Percentiles rank a stretch among this genome's conserved stretches.
Conservation (phyloP, 1,284 basidiomycete genomes). For the Boletellus deceptivus region DNA sequence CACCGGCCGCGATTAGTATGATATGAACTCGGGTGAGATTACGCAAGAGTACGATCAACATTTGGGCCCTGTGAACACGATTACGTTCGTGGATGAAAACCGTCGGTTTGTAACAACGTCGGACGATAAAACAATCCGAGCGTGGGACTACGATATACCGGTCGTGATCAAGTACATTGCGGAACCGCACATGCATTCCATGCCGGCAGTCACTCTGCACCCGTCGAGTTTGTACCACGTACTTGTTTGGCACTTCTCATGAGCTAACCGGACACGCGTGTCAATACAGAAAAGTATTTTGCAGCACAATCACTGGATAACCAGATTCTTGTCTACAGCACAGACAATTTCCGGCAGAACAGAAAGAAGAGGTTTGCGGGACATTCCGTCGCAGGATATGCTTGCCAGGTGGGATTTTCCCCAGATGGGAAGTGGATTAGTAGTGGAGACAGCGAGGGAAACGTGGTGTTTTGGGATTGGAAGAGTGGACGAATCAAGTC, state of each 20-base stretch:
- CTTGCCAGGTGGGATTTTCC: conserved; percentile 94
- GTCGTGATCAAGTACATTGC: conserved; percentile 99
- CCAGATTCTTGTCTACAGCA: conserved; percentile 94
- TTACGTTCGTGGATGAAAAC: conserved; percentile 97
- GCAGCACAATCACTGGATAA: conserved; percentile 98
- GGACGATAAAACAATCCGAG: conserved; percentile 98
- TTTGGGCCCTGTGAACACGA: conserved; percentile 96
- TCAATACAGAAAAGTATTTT: conserved; percentile 82
- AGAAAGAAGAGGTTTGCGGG: conserved; percentile 98
- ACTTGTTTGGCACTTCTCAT: neutral
- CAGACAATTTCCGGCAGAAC: conserved; percentile 97
- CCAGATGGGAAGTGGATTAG: conserved; percentile 98
- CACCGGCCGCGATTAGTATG: conserved; percentile 62
- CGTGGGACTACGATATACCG: conserved; percentile 98
- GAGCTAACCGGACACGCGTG: neutral
- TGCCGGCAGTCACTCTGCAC: conserved; percentile 95
- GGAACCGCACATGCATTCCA: conserved; percentile 99
- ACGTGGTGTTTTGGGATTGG: conserved; percentile 99
- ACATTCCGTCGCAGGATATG: conserved; percentile 95
- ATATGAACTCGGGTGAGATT: conserved; percentile 90
- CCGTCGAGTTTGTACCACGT: conserved; percentile 75
- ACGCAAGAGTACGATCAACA: conserved; percentile 99
- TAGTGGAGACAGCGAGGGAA: conserved; percentile 92
- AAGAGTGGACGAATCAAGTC: conserved; percentile 95
- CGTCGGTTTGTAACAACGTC: conserved; percentile 97